Base-by-base conservation (phyloP, 768 basidiomycete genomes). In the Ephemerocybe angulata region DNA sequence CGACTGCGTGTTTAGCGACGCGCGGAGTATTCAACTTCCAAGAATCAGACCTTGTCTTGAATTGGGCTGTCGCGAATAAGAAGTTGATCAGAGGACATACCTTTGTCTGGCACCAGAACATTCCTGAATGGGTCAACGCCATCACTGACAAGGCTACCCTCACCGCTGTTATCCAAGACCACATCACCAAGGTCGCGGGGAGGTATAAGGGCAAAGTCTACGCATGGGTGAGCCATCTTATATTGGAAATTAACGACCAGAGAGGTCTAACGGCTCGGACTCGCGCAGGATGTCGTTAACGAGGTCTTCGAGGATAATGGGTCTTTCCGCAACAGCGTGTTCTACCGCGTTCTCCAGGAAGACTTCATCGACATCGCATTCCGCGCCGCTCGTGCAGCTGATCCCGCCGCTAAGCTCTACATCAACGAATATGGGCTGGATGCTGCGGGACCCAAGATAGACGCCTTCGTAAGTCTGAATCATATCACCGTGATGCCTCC, bases 381-480 rank as follows among this genome's bases (percentile, higher is more conserved):
- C 70, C 53, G 67, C 47, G 72, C 76, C 17, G 76, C 76, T 12
- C 67, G 74, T 24, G 63, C 68, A 21, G 75, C 72, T 21, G 78
- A 79, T 61, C 71, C 76, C 27, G 68, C 46, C 52, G 75, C 76
- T 27, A 75, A 68, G 59, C 65, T 72, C 28, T 71, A 72, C 63
- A 72, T 79, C 65, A 78, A 77, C 65, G 77, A 80, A 63, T 74
- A 68, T 63, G 78, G 77, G 62, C 67, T 79, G 22, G 78, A 81
- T 61, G 75, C 42, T 43, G 49, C 55, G 22, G 55, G 55, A 25
- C 49, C 55, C 41, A 56, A 56, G 50, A 56, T 56, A 27, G 40
- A 56, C 30, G 35, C 27, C 37, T 29, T 30, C 8, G 55, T 56
- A 29, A 19, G 54, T 50, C n/a, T n/a, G n/a, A n/a, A 12, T 10